Evolutionary conservation across 495 filamentous ascomycete species (phyloP), one percentile per base, ranked within the genome.

Genomic region (Talaromyces nanjingensis): DNA sequence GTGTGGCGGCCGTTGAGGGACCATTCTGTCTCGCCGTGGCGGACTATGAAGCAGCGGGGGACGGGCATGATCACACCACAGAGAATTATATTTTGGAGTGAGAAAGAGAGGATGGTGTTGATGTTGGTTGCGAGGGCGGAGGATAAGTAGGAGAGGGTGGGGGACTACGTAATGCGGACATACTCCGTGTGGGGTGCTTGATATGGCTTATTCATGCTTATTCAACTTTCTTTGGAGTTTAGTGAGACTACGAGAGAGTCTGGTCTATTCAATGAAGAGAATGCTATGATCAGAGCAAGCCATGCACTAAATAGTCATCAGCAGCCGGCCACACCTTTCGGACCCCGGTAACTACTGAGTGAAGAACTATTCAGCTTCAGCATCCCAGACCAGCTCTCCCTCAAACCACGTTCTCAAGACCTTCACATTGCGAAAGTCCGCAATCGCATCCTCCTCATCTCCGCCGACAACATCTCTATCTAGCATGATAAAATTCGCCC

Each of bases 21-120:
- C 94, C 94, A 98, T 82, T 96, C 91, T 3, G 94, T 98, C 76
- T 98, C 94, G 76, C 89, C 89, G 72, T 98, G 94, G 67, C 94
- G 90, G 77, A 94, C 81, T 64, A 98, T 89, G 83, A 97, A 97
- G 73, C 92, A 88, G 58, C 92, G 84, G 5, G 94, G 92, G 9
- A 89, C 85, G 3, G 76, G 72, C 83, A 87, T 86, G 25, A 25
- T 25, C 25, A 25, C 25, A 1, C 25, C 25, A 25, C 1, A 3
- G 3, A 3, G 1, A 25, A 25, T 25, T 25, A 25, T 25, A 25
- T 25, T 25, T 25, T 25, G 25, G 27, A 27, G 27, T 4, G 27
- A 27, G 27, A 2, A 5, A 27, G 27, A 27, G 27, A 12, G 3
- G 34, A 4, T 39, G 34, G 1, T 39, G 34, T 14, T 39, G 34